A percentile compares a stretch with the other conserved stretches of the same genome.
Conservation (phyloP, 495 filamentous ascomycete species). For the Aspergillus sparsus region DNA sequence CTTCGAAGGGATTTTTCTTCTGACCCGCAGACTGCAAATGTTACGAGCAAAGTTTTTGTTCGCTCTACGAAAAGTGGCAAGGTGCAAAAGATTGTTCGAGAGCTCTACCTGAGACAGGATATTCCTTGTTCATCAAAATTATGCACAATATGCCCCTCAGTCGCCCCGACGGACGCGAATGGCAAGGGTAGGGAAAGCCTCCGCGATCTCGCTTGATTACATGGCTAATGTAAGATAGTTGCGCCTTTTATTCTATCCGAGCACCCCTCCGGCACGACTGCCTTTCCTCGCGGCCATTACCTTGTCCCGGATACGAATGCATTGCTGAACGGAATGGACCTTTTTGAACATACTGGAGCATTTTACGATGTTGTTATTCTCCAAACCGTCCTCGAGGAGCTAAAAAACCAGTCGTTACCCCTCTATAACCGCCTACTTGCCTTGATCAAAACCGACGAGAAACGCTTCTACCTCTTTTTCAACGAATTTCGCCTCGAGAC, state of each 20-base stretch:
- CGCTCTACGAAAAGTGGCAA: constrained; percentile 91
- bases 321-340: constrained; percentile 91
- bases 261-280: constrained; percentile 76
- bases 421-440: constrained; percentile 90
- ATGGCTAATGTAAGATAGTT: constrained; percentile 53
- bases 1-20: constrained; percentile 72
- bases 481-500: constrained; percentile 97
- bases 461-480: constrained; percentile 98
- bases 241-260: constrained; percentile 84
- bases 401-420: constrained; percentile 88
- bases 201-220: neutral
- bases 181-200: constrained; percentile 61
- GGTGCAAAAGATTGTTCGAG: constrained; percentile 96
- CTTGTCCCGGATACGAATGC: constrained; percentile 96
- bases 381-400: constrained; percentile 94
- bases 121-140: constrained; percentile 96
- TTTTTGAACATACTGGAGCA: constrained; percentile 86
- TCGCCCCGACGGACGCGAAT: constrained; percentile 73
- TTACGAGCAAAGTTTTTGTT: constrained; percentile 90
- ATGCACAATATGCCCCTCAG: constrained; percentile 69
- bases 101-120: constrained; percentile 92
- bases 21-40: constrained; percentile 71
- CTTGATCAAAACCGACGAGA: constrained; percentile 90
- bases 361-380: constrained; percentile 95
- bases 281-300: constrained; percentile 86